Evolutionary conservation across 352 stramenopile genomes (phyloP).

Genomic region (Phytophthora pisi): DNA sequence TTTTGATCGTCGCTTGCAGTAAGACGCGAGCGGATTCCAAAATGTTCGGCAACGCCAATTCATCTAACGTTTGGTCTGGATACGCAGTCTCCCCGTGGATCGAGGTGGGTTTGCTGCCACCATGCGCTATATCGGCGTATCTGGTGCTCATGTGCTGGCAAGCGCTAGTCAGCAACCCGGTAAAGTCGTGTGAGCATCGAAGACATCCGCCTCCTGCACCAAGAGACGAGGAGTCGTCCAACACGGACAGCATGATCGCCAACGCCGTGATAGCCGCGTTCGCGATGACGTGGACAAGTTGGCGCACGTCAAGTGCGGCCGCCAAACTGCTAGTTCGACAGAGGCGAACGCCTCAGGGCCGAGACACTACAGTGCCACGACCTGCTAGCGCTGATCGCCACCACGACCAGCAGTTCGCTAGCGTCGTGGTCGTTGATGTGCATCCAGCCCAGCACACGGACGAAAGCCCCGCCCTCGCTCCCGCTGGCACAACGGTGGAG

Average conservation of each 20-base stretch:
- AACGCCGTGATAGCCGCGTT: slow-evolving; percentile 68
- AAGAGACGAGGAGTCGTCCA: slow-evolving; percentile 13
- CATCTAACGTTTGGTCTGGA: slow-evolving; percentile 1
- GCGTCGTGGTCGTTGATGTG: slow-evolving; percentile 64
- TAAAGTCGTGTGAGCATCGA: slow-evolving; percentile 46
- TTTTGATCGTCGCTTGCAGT: slow-evolving; percentile 79
- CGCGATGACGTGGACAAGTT: slow-evolving; percentile 72
- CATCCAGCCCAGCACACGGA: slow-evolving; percentile 14
- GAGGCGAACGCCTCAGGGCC: background rate
- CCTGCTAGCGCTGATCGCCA: slow-evolving; percentile 5
- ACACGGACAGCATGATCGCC: slow-evolving; percentile 46
- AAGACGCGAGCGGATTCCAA: background rate
- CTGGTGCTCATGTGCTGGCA: slow-evolving; percentile 82
- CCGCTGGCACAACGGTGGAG: slow-evolving; percentile 54
- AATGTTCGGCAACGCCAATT: background rate
- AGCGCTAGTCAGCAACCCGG: slow-evolving; percentile 61
- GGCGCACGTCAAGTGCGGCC: slow-evolving; percentile 66
- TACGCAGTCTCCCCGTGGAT: slow-evolving; percentile 68
- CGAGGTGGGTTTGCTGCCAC: slow-evolving; percentile 76
- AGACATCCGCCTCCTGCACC: slow-evolving; percentile 13
- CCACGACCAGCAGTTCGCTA: slow-evolving; percentile 17
- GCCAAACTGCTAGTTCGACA: slow-evolving; percentile 68
- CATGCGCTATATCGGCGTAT: slow-evolving; percentile 75
- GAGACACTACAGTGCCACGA: background rate
- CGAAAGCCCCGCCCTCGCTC: background rate